Evolutionary conservation across 164 flowering plant genomes (phyloP), one percentile per base, ranked within the genome.

Genomic region (Vitis labrusca): DNA sequence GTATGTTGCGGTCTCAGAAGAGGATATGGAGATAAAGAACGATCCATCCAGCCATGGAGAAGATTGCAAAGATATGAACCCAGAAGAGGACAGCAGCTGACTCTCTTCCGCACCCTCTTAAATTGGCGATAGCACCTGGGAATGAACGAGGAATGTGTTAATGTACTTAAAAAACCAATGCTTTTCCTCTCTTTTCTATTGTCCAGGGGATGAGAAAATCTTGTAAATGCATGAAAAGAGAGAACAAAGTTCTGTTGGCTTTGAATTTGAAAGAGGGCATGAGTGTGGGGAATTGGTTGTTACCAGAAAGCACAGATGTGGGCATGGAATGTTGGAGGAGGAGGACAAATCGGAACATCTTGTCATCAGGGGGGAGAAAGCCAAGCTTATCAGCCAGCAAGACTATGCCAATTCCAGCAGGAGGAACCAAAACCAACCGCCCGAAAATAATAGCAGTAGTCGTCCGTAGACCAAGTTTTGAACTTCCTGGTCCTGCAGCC

Each of bases 241-340:
- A 10, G 30, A 48, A 37, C 37, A 57, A 16, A 8, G 9, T 16
- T 29, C 11, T 60, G 15, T 32, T 30, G 5, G 44, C 44, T 37
- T 37, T 37, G 44, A 37, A 23, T 32, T 17, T 10, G 10, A 48
- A 3, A 44, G 29, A 62, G 9, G 5, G 12, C 10, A 47, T 44
- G 5, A 50, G 49, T 17, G 23, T 54, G 30, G 63, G n/a, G 29
- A 73, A 3, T 55, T 50, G 17, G 56, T 47, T 27, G 56, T 77
- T 83, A 95, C 99, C 97, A 51, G 99, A 79, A 61, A 93, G 97
- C 65, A 95, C 91, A 51, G 99, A 95, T 67, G 99, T 95, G 23
- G 99, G 99, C 99, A 95, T 95, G 44, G 97, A 75, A 74, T 95
- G 94, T 76, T 95, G 99, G 50, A 95, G 95, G 27, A 95, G 97